These are phyloP conservation scores for Leccinum pallidistipes DNA, from an alignment of 1,284 basidiomycete genomes.

Conservation along the genomic window DNA sequence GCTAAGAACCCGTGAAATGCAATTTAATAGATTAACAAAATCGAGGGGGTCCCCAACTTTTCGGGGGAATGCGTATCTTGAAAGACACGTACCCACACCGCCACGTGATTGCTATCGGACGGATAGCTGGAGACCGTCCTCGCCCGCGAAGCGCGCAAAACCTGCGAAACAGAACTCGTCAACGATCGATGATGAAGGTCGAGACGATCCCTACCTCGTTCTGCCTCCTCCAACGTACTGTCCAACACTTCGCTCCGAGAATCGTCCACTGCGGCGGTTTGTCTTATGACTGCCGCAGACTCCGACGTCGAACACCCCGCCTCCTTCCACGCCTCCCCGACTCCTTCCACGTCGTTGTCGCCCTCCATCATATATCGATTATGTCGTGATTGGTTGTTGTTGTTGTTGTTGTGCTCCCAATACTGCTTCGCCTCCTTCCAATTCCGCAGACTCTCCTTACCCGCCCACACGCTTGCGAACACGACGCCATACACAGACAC, in stretches of 20 bases:
- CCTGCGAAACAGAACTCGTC: neutral
- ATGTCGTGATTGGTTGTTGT: neutral
- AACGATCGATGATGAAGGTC: neutral
- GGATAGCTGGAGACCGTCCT: neutral
- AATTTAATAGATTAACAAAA: neutral
- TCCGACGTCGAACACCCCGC: neutral
- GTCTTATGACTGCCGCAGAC: neutral
- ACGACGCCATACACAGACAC: constrained; percentile 7
- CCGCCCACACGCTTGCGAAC: constrained; percentile 3
- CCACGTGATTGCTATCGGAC: neutral
- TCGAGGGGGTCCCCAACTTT: neutral
- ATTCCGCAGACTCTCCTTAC: neutral
- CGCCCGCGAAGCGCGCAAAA: neutral
- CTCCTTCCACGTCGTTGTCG: neutral
- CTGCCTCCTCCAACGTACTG: neutral
- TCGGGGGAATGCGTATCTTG: neutral
- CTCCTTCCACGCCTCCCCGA: neutral
- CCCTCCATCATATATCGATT: neutral
- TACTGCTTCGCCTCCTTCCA: neutral
- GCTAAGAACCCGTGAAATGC: neutral
- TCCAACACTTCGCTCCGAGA: neutral
- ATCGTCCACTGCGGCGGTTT: neutral
- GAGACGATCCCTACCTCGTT: neutral
- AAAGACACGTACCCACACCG: neutral
- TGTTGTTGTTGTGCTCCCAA: neutral